These are phyloP conservation scores for Krasilnikovozyma curviuscula DNA, from an alignment of 768 basidiomycete genomes.

Conservation along the genomic window DNA sequence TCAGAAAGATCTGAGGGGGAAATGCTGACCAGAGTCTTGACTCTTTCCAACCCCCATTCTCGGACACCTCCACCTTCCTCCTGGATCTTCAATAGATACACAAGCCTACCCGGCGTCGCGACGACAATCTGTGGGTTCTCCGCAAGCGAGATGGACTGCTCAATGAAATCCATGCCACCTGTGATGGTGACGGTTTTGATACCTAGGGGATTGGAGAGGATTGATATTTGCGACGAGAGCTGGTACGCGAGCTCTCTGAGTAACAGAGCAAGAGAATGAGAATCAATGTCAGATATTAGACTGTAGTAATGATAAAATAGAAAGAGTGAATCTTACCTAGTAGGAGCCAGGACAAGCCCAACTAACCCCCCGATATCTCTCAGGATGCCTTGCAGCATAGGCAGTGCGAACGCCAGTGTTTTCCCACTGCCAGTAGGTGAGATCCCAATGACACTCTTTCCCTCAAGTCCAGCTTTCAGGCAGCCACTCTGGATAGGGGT, in stretches of 20 bases:
- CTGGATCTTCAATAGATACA: slow-evolving; percentile 70
- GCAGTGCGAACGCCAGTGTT: slow-evolving; percentile 89
- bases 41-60: slow-evolving; percentile 65
- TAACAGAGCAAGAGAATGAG: neutral
- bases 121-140: slow-evolving; percentile 80
- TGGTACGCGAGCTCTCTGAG: slow-evolving; percentile 87
- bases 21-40: slow-evolving; percentile 57
- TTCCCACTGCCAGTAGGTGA: slow-evolving; percentile 97
- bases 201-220: slow-evolving; percentile 63
- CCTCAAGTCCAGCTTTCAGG: slow-evolving; percentile 65
- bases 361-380: slow-evolving; percentile 87
- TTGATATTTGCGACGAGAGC: slow-evolving; percentile 86
- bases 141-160: slow-evolving; percentile 68
- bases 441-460: slow-evolving; percentile 58
- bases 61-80: too few species aligned
- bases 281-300: neutral
- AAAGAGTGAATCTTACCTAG: slow-evolving; percentile 41
- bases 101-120: slow-evolving; percentile 86
- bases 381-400: slow-evolving; percentile 73
- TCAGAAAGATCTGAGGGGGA: neutral
- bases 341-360: slow-evolving; percentile 82
- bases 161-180: slow-evolving; percentile 97
- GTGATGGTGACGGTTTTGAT: slow-evolving; percentile 73
- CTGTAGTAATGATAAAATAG: neutral
- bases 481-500: slow-evolving; percentile 81